Conservation (phyloP, 2,329 filamentous ascomycete species). For the Fusarium oxysporum region DNA sequence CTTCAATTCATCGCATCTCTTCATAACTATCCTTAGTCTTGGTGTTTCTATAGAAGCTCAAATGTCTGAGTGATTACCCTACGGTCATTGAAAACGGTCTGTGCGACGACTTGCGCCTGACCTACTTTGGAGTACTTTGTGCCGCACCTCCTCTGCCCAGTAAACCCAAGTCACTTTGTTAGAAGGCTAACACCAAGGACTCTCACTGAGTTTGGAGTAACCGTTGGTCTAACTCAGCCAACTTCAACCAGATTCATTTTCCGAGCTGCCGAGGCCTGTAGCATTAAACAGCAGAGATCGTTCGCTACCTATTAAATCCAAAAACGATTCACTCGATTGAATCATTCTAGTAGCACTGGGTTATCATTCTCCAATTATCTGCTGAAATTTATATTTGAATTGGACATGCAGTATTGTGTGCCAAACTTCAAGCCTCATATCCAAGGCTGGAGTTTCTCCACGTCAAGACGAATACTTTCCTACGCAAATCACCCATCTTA, state of each 20-base stretch:
- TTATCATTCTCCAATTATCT: accelerated
- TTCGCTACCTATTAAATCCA: accelerated
- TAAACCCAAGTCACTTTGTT: accelerated
- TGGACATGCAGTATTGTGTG: accelerated
- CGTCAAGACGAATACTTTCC: accelerated
- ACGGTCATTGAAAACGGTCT: too few species aligned
- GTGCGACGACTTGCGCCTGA: accelerated
- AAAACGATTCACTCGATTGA: not conserved
- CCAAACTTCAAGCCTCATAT: not conserved
- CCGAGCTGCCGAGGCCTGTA: accelerated
- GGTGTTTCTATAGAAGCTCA: too few species aligned
- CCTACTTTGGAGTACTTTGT: accelerated
- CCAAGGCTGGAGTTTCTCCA: not conserved
- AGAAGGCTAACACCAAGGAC: not conserved
- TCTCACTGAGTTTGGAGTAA: not conserved
- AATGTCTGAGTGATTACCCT: not conserved
- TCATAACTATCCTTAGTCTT: not conserved
- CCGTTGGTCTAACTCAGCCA: not conserved
- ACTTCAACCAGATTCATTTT: too few species aligned
- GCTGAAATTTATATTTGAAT: too few species aligned
- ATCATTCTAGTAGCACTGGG: accelerated
- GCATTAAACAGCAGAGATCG: accelerated
- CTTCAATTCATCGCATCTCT: not conserved
- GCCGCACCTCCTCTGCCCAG: accelerated
- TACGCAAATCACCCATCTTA: accelerated